Evolutionary conservation across 352 stramenopile species (phyloP).

Genomic region (Phytopythium vexans): DNA sequence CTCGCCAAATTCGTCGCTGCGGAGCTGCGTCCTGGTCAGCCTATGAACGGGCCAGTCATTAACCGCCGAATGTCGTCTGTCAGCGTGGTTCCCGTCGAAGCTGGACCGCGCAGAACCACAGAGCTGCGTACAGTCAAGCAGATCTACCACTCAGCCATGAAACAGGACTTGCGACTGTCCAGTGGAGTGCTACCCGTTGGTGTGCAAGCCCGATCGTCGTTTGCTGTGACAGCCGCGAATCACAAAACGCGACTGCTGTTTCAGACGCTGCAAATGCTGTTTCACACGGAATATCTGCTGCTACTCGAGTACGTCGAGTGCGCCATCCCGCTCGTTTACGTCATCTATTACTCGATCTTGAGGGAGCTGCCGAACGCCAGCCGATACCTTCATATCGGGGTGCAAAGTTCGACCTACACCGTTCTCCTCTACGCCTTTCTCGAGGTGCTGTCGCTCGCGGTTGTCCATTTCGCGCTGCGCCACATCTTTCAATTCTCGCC

Average conservation of each 20-base stretch:
- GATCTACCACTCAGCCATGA: conserved; percentile 3
- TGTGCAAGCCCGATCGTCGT: neutral
- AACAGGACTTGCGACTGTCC: neutral
- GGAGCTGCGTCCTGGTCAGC: neutral
- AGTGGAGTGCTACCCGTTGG: no score
- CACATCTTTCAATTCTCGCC: conserved; percentile 18
- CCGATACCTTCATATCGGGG: conserved; percentile 14
- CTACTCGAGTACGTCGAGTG: conserved; percentile 36
- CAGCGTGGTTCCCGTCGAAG: conserved; percentile 1
- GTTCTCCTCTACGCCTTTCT: conserved; percentile 21
- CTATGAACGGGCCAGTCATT: neutral
- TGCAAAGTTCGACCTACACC: conserved; percentile 7
- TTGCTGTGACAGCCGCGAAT: neutral
- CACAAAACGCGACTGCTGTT: conserved; percentile 4
- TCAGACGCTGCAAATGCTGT: conserved; percentile 22
- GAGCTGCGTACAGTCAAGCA: conserved; percentile 1
- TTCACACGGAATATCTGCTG: conserved; percentile 33
- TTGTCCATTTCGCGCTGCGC: conserved; percentile 9
- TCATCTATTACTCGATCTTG: conserved; percentile 16
- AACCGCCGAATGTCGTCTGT: neutral
- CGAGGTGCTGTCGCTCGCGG: conserved; percentile 20
- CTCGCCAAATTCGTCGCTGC: conserved; percentile 3
- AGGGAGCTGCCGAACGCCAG: conserved; percentile 19
- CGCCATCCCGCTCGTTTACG: conserved; percentile 26
- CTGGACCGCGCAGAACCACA: neutral